Conservation (phyloP, 805 yeast genomes). For the Candida verbasci region DNA sequence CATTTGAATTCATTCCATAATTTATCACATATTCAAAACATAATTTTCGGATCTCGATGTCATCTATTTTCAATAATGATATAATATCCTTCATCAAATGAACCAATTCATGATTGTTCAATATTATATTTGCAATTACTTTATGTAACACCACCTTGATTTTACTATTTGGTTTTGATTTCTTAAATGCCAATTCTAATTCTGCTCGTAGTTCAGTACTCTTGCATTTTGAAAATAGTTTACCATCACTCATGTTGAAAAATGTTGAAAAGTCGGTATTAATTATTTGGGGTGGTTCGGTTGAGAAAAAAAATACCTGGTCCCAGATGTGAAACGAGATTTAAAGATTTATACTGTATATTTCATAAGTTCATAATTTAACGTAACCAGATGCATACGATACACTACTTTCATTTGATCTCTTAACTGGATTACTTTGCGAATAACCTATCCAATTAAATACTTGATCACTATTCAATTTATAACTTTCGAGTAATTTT, state of each 20-base stretch:
- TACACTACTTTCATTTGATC: slow-evolving; percentile 68
- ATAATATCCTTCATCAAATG: slow-evolving; percentile 61
- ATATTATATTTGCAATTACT: slow-evolving; percentile 76
- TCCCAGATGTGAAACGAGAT: background rate
- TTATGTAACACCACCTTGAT: slow-evolving; percentile 51
- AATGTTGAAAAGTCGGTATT: background rate
- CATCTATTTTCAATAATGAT: slow-evolving; percentile 48
- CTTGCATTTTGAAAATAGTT: slow-evolving; percentile 35
- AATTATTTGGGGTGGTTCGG: too few species aligned
- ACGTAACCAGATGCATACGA: slow-evolving; percentile 82
- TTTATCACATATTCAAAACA: slow-evolving; percentile 63
- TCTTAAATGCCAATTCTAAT: slow-evolving; percentile 39
- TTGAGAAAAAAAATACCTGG: background rate
- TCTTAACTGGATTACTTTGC: slow-evolving; percentile 60
- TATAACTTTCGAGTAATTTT: slow-evolving; percentile 41
- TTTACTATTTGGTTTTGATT: slow-evolving; percentile 35
- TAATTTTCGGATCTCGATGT: slow-evolving; percentile 66
- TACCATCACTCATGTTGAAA: slow-evolving; percentile 32
- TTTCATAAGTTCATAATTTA: slow-evolving; percentile 5
- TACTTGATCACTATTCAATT: slow-evolving; percentile 5
- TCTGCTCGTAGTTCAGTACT: slow-evolving; percentile 38
- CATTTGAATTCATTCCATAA: slow-evolving; percentile 57
- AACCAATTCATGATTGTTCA: slow-evolving; percentile 76
- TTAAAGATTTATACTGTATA: background rate
- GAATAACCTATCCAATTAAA: slow-evolving; percentile 76